Conservation (phyloP, 2,329 filamentous ascomycete species). For the Dissoconium aciculare region DNA sequence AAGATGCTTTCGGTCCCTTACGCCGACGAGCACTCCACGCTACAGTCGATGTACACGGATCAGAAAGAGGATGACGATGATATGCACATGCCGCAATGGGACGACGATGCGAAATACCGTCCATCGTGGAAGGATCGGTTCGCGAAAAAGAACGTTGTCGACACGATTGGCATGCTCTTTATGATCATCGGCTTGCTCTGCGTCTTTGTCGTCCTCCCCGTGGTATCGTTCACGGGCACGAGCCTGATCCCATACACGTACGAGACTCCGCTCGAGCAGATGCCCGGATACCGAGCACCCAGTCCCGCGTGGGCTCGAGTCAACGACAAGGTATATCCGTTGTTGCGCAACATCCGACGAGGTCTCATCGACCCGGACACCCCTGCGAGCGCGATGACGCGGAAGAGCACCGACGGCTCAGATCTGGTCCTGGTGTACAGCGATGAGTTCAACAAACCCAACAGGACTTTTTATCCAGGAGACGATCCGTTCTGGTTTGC, state of each 20-base stretch:
- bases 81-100: constrained; percentile 38
- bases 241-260: constrained; percentile 27
- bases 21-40: constrained; percentile 34
- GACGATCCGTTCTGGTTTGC: constrained; percentile 42
- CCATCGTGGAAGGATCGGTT: constrained; percentile 33
- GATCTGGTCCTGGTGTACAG: constrained; percentile 39
- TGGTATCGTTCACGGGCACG: constrained; percentile 32
- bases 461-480: constrained; percentile 41
- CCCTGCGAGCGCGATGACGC: constrained; percentile 31
- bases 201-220: constrained; percentile 37
- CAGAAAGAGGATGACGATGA: constrained; percentile 40
- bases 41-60: constrained; percentile 33
- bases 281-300: constrained; percentile 19
- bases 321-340: constrained; percentile 33
- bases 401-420: constrained; percentile 32
- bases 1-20: constrained; percentile 27
- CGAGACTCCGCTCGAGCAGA: constrained; percentile 27
- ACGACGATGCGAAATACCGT: constrained; percentile 33
- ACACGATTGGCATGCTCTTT: constrained; percentile 29
- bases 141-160: constrained; percentile 29
- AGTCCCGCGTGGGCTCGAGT: constrained; percentile 31
- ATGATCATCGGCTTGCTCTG: constrained; percentile 34
- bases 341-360: constrained; percentile 34
- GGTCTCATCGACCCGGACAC: constrained; percentile 40
- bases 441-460: constrained; percentile 41